Conservation (phyloP, 345 rosid genomes). For the Angophora floribunda region DNA sequence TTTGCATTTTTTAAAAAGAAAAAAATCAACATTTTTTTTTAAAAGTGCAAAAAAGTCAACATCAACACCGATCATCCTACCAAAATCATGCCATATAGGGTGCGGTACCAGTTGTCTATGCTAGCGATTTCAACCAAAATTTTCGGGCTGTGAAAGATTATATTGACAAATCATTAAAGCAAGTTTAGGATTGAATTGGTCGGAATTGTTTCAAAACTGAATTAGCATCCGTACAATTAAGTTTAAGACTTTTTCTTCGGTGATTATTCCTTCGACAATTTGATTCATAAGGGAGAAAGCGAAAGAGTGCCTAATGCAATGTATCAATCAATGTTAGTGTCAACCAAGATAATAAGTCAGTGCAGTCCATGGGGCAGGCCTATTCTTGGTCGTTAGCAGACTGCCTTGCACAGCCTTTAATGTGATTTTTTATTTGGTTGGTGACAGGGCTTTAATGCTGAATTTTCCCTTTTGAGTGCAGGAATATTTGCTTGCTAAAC, state of each 20-base stretch:
- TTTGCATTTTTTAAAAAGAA: accelerated
- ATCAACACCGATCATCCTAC: no score
- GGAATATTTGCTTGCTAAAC: background rate
- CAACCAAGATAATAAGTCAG: background rate
- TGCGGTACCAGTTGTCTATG: accelerated
- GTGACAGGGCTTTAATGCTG: background rate
- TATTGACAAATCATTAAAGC: no score
- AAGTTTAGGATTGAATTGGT: no score
- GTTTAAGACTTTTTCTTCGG: background rate
- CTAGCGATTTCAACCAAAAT: background rate
- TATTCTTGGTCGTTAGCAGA: background rate
- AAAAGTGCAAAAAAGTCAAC: background rate
- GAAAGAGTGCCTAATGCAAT: background rate
- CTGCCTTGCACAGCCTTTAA: background rate
- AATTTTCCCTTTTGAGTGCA: background rate
- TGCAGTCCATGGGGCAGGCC: background rate
- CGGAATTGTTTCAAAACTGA: no score
- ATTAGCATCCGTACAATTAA: no score
- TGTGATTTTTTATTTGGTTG: background rate
- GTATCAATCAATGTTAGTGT: background rate
- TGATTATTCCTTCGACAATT: background rate
- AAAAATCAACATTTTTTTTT: no score
- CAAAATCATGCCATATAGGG: accelerated
- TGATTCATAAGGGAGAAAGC: background rate
- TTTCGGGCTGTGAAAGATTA: accelerated